Base-by-base conservation (phyloP, 371 early-diverging fungal species). In the Mortierella sp. region DNA sequence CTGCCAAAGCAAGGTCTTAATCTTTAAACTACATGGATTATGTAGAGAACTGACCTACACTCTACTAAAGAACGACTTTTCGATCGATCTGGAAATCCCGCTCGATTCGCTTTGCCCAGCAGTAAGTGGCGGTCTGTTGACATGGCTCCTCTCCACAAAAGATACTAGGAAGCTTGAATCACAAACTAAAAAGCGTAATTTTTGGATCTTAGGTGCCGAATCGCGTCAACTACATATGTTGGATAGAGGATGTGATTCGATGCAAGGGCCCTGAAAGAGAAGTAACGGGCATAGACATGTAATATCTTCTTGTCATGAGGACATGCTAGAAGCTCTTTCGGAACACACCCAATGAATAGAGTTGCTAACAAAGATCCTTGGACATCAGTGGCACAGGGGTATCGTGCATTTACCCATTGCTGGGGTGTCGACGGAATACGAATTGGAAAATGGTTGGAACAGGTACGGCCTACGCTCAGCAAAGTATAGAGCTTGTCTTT, bases 401-500 rank as follows among this genome's bases (percentile, higher is more conserved):
- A 0, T 89, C 90, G 0, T 88, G 90, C 57, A 87, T 89, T 7
- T 89, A 87, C 60, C 88, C 90, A 2, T 68, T 89, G 7, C 64
- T 89, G 11, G 88, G 80, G 16, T 84, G 83, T 52, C 45, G 50
- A 5, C 64, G 79, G 7, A 83, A 86, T 64, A 62, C 57, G 43
- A 57, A 46, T n/a, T 84, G 85, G 86, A 45, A 51, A 28, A 85
- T 87, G 64, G 52, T 84, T 7, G 88, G 82, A 11, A 80, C 85
- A 21, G 87, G 85, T 84, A 74, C 7, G 6, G 7, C 15, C 1
- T 23, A 44, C 18, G 25, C 7, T 1, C 6, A 18, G 23, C 7
- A 18, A 3, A 57, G 7, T 21, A 6, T 51, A 7, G 16, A 14
- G 43, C 25, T n/a, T 15, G 16, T 16, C 47, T 37, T 14, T 3